Base-by-base conservation (phyloP, 495 filamentous ascomycete genomes). In the Aspergillus campestris region DNA sequence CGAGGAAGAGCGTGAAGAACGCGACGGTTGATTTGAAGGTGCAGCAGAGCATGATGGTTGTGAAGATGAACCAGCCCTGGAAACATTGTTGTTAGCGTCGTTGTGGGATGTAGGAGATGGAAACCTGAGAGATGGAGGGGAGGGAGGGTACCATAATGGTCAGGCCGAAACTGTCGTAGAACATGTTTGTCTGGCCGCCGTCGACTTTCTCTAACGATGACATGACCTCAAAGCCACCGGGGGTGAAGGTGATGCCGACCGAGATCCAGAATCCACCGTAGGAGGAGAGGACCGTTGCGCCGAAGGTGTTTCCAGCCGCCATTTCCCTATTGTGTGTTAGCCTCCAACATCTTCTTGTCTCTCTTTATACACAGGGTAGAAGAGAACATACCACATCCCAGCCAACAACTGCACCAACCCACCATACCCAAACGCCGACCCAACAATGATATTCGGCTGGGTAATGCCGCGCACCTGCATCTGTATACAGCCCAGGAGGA, bases 251-350 rank as follows among this genome's bases (percentile, higher is more conserved):
- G 64, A 95, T 85, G 47, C 74, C 88, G 55, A 82, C 82, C 14
- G 86, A 79, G 56, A 96, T 82, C 90, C 90, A 96, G 76, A 96
- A 96, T 38, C 88, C 90, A 36, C 90, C 90, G 62, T 89, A 96
- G 0, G 90, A 95, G 5, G 88, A 87, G 37, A 96, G 78, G 5
- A 87, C 89, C n/a, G 89, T 95, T 14, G 89, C 89, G 74, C 87
- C 90, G 50, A 96, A 96, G 12, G 90, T 91, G 73, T 91, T 94
- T 40, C 87, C 90, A 8, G 87, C 76, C 24, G 88, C 90, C 87
- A 94, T 94, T 72, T 94, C 90, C 90, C 87, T 94, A 45, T 1
- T 32, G 8, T 31, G 31, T 28, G 39, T 33, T 38, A 38, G 12
- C n/a, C n/a, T 29, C 5, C n/a, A n/a, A n/a, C n/a, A n/a, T n/a